Evolutionary conservation across 352 stramenopile genomes (phyloP).

Genomic region (Phytophthora agathidicida): DNA sequence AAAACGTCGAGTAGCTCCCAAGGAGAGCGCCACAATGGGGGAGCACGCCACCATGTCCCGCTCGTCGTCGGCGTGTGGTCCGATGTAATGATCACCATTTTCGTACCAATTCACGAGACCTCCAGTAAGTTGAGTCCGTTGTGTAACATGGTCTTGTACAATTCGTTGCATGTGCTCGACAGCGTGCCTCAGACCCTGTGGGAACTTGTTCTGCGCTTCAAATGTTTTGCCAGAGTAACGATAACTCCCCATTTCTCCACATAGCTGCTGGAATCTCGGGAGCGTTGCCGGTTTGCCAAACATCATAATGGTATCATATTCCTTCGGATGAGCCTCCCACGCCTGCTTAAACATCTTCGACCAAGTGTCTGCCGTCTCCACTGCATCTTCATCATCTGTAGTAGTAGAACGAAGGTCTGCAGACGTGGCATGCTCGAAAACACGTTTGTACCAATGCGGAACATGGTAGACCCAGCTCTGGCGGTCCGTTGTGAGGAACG

Average conservation of each 20-base stretch:
- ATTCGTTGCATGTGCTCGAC: conserved; percentile 55
- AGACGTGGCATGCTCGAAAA: conserved; percentile 34
- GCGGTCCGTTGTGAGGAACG: conserved; percentile 39
- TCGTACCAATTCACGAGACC: conserved; percentile 89
- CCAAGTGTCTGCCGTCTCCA: conserved; percentile 7
- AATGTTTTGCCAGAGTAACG: conserved; percentile 71
- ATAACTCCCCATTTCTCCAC: conserved; percentile 49
- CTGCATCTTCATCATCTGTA: not conserved
- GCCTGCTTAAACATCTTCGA: conserved; percentile 41
- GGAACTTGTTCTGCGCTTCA: conserved; percentile 46
- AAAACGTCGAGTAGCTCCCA: conserved; percentile 73
- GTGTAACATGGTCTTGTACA: conserved; percentile 36
- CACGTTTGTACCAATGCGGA: conserved; percentile 53
- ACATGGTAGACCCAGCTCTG: conserved; percentile 70
- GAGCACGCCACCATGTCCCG: conserved; percentile 45
- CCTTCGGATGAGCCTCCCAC: conserved; percentile 66
- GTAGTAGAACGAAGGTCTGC: conserved; percentile 13
- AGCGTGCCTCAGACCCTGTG: conserved; percentile 39
- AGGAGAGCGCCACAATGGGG: conserved; percentile 75
- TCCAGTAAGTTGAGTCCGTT: conserved; percentile 38
- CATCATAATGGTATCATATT: conserved; percentile 71
- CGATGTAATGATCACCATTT: conserved; percentile 83
- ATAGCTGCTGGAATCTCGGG: conserved; percentile 77
- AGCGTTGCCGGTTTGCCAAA: conserved; percentile 67
- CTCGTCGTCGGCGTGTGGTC: conserved; percentile 79